Percentiles rank a stretch among this genome's conserved stretches.
These are phyloP conservation scores for Botryotinia narcissicola DNA, from an alignment of 2,329 filamentous ascomycete genomes.

Conservation along the genomic window DNA sequence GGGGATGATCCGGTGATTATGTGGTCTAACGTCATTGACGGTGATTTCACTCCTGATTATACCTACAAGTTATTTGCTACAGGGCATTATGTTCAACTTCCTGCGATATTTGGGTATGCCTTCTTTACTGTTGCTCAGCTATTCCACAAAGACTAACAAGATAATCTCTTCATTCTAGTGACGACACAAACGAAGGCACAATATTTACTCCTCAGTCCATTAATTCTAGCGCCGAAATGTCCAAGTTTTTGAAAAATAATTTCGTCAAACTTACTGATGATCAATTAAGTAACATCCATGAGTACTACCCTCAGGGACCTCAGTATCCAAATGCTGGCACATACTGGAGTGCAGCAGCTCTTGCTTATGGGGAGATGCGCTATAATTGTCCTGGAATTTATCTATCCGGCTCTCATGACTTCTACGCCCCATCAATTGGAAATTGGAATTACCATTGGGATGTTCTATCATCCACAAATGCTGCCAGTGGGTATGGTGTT, in stretches of 20 bases:
- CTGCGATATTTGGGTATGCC: slow-evolving; percentile 47
- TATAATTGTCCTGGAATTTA: slow-evolving; percentile 63
- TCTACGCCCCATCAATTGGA: slow-evolving; percentile 27
- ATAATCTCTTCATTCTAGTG: slow-evolving; percentile 35
- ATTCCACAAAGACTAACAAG: background rate
- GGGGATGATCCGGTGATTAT: slow-evolving; percentile 47
- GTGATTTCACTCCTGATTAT: slow-evolving; percentile 49
- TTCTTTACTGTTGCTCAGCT: background rate
- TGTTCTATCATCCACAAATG: slow-evolving; percentile 57
- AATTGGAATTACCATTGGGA: slow-evolving; percentile 64
- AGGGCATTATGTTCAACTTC: slow-evolving; percentile 53
- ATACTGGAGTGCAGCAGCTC: slow-evolving; percentile 58
- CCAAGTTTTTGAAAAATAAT: slow-evolving; percentile 56
- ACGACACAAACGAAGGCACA: slow-evolving; percentile 65
- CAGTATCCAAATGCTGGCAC: slow-evolving; percentile 49
- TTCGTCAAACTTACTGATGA: slow-evolving; percentile 53
- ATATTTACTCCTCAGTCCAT: slow-evolving; percentile 54
- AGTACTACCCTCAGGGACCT: slow-evolving; percentile 52
- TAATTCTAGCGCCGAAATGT: slow-evolving; percentile 47
- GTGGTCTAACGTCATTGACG: slow-evolving; percentile 56
- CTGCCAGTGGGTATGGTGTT: slow-evolving; percentile 57
- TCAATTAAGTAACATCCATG: slow-evolving; percentile 52
- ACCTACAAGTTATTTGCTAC: slow-evolving; percentile 49
- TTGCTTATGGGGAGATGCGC: slow-evolving; percentile 62
- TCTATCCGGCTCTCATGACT: slow-evolving; percentile 39